Base-by-base conservation (phyloP, 169 alveolate species). In the Plasmodium gaboni region DNA sequence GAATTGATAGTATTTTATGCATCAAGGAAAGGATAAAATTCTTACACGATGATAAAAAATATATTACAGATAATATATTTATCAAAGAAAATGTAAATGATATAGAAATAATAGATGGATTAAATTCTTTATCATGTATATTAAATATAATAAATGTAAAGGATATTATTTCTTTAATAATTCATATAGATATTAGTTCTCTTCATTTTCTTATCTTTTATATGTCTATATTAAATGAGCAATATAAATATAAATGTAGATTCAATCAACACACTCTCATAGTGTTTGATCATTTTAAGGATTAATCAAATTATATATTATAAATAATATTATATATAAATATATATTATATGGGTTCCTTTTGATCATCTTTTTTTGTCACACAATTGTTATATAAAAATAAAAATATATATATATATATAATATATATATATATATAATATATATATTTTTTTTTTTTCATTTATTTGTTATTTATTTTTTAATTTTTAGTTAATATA, bases 261-360 rank as follows among this genome's bases (percentile, higher is more conserved):
- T 32, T 76, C 57, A 48, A 76, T 42, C 89, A 64, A 42, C 89
- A 57, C 53, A 46, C 76, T 3, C 68, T 76, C 5, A n/a, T 76
- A 12, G 59, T 76, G 9, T 65, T 38, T 53, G 65, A 59, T 13
- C 89, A 76, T 44, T 76, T 76, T 51, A 63, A 22, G 26, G 32
- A 3, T 17, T 60, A 0, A 24, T 60, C 3, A 60, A 17, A n/a
- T 10, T 53, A 10, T 53, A 8, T 0, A 53, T 28, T 2, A 28
- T 28, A 28, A 28, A 28, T 28, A 28, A 28, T 28, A 2, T 28
- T 28, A 28, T 28, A 28, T 28, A 28, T 28, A n/a, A n/a, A 28
- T 28, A 28, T 28, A 28, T 28, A 19, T 19, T 19, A 19, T 19
- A 19, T 19, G 22, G 22, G 22, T 19, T 19, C 22, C 22, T 19